Base-by-base conservation (phyloP, 345 rosid species). In the Dimocarpus longan region DNA sequence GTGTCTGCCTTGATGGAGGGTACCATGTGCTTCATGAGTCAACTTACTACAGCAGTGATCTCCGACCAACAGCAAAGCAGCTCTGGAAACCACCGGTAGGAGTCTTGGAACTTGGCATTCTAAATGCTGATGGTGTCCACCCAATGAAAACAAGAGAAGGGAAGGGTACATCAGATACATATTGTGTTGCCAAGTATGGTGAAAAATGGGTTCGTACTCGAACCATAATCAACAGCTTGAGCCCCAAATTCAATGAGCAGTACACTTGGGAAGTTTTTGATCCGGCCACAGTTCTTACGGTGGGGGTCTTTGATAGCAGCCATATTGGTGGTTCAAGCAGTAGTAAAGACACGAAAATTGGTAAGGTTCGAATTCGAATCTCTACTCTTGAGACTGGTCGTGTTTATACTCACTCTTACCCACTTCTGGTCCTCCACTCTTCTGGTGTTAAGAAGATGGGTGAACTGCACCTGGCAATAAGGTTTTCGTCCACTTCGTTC, bases 201-300 rank as follows among this genome's bases (percentile, higher is more conserved):
- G 92, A 88, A 37, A 97, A 97, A 85, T 94, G 99, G 98, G 87
- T 97, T 63, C 91, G 99, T 11, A 94, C 99, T 1, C 86, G 99
- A 18, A 97, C 98, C 5, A 85, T 94, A 59, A 85, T 88, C 18
- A 76, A 87, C 83, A 87, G 89, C 87, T 85, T 89, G 74, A 92
- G 78, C 56, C 98, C 99, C 46, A 91, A 84, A 82, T 93, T 90
- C 89, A 97, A 97, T 54, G 99, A 94, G 89, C 99, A 97, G 81
- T 92, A 97, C 80, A 88, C 93, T 0, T 97, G 99, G 98, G 99
- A 97, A 87, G 99, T 94, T 68, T 89, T 82, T 73, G 99, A 97
- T 84, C 93, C 95, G 9, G 92, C 98, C 37, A 97, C 99, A 0
- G 95, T 97, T 21, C 86, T 97, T 19, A 92, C 95, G 4, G 81